Conservation (phyloP, 1,284 basidiomycete species). For the Garcileccinum viscosum region DNA sequence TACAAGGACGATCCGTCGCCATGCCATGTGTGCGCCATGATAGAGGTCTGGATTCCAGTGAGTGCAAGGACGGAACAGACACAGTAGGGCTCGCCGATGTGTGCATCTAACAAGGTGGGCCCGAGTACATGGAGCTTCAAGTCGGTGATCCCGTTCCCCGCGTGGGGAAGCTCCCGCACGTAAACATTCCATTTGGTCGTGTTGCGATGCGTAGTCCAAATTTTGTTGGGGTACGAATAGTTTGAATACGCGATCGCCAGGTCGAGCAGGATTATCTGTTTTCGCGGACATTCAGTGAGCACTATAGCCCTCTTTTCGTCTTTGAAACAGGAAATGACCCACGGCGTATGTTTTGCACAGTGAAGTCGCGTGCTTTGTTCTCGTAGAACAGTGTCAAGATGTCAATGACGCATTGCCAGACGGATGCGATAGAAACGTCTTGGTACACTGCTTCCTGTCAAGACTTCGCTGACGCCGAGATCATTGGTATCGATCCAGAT, state of each 20-base stretch:
- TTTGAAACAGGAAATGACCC: not conserved
- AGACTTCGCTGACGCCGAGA: slow-evolving; percentile 45
- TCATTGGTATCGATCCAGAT: slow-evolving; percentile 60
- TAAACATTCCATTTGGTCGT: slow-evolving; percentile 56
- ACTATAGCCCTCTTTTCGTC: not conserved
- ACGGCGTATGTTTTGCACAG: slow-evolving; percentile 48
- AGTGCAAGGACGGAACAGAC: not conserved
- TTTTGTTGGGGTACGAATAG: slow-evolving; percentile 48
- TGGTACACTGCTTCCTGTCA: slow-evolving; percentile 43
- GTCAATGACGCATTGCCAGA: slow-evolving; percentile 49
- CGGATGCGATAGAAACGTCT: slow-evolving; percentile 50
- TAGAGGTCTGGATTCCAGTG: slow-evolving; percentile 33
- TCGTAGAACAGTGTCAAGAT: slow-evolving; percentile 47
- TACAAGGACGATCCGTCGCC: too few species aligned
- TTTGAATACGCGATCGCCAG: slow-evolving; percentile 49
- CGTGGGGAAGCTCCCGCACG: slow-evolving; percentile 51
- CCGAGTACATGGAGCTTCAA: slow-evolving; percentile 49
- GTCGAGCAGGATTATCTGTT: slow-evolving; percentile 56
- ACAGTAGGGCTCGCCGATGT: slow-evolving; percentile 24
- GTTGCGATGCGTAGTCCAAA: slow-evolving; percentile 52
- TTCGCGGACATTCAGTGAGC: slow-evolving; percentile 5
- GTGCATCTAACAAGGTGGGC: slow-evolving; percentile 40
- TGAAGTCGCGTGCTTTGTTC: slow-evolving; percentile 51
- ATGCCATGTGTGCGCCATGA: too few species aligned
- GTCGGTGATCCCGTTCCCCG: slow-evolving; percentile 50